Evolutionary conservation across 352 stramenopile genomes (phyloP).

Genomic region (Blastocystis sp.): DNA sequence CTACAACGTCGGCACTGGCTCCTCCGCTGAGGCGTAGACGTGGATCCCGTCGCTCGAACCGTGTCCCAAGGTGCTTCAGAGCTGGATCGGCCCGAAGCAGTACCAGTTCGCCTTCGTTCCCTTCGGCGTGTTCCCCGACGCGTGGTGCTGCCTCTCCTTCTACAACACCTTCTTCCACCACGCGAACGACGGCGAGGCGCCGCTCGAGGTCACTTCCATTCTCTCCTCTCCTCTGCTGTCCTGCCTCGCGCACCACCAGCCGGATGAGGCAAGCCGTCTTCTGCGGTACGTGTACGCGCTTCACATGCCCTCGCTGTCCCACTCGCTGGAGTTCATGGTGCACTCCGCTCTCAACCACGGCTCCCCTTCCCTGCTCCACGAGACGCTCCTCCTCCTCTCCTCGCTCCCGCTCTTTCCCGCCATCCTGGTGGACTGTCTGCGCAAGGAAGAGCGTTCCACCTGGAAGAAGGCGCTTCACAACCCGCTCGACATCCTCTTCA

Average conservation of each 20-base stretch:
- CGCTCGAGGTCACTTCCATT: constrained; percentile 1
- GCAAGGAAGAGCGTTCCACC: constrained; percentile 48
- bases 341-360: constrained; percentile 53
- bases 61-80: neutral
- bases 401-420: constrained; percentile 4
- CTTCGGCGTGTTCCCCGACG: neutral
- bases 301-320: neutral
- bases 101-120: neutral
- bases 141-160: neutral
- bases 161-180: constrained; percentile 15
- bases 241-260: neutral
- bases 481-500: constrained; percentile 28
- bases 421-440: constrained; percentile 41
- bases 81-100: constrained; percentile 49
- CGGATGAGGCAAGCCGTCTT: neutral
- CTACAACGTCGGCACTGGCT: neutral
- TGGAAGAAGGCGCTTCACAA: constrained; percentile 25
- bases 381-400: neutral
- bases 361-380: neutral
- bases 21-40: neutral
- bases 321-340: constrained; percentile 28
- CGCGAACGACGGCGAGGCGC: neutral
- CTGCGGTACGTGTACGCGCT: neutral
- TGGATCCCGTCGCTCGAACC: constrained; percentile 27
- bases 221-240: neutral